phyloP scores from a whole-genome alignment of 345 rosid species.

The Erucastrum elatum region DNA sequence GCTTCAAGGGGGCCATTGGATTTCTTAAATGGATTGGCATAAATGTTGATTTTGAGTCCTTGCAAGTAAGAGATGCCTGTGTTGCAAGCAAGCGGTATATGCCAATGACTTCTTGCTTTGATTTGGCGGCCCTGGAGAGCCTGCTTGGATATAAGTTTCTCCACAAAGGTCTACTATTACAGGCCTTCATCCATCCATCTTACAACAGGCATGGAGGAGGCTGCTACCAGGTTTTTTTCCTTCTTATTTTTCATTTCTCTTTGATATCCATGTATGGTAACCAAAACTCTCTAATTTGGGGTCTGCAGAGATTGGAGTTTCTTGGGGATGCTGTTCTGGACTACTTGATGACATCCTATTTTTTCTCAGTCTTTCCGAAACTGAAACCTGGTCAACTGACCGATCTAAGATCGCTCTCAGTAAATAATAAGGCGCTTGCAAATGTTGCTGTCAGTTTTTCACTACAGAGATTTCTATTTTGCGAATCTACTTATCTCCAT shows the following conservation, averaged over 20 bases:
- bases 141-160: constrained; percentile 54
- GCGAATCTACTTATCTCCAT: constrained; percentile 57
- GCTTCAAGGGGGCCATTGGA: constrained; percentile 82
- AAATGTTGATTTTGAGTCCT: constrained; percentile 57
- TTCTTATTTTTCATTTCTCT: neutral
- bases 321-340: constrained; percentile 97
- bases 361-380: constrained; percentile 73
- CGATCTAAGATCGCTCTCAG: constrained; percentile 78
- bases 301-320: constrained; percentile 85
- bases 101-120: constrained; percentile 51
- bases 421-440: constrained; percentile 81
- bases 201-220: constrained; percentile 82
- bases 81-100: constrained; percentile 53
- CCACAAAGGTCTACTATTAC: constrained; percentile 78
- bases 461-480: constrained; percentile 58
- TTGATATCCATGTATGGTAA: constrained; percentile 12
- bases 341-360: constrained; percentile 83
- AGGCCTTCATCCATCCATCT: constrained; percentile 92
- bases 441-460: constrained; percentile 61
- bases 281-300: constrained; percentile 27
- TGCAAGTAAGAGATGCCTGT: constrained; percentile 58
- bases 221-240: constrained; percentile 76
- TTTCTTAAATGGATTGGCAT: constrained; percentile 93
- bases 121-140: constrained; percentile 53
- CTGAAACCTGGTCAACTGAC: constrained; percentile 93